A percentile compares a stretch with the other conserved stretches of the same genome.
Evolutionary conservation across 306 rosid genomes (phyloP).

Genomic region (Rosa rugosa): DNA sequence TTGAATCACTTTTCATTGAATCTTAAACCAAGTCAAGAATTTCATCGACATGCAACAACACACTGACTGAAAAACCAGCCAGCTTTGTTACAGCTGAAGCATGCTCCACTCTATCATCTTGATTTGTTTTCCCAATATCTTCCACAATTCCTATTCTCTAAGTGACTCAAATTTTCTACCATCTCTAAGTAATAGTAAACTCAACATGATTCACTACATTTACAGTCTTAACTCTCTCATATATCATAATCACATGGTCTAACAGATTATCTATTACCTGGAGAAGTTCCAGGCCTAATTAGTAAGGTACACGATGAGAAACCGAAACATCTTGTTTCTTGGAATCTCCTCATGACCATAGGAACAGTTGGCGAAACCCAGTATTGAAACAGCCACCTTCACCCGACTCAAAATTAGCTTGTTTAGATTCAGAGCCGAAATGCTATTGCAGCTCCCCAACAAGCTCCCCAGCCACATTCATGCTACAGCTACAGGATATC

Average conservation of each 20-base stretch:
- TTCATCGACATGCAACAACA: slow-evolving; percentile 40
- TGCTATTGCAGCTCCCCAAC: slow-evolving; percentile 31
- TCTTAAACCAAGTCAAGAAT: neutral
- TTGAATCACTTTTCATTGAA: neutral
- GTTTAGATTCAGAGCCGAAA: slow-evolving; percentile 31
- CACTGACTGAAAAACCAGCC: slow-evolving; percentile 50
- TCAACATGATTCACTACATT: slow-evolving; percentile 8
- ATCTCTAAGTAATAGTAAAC: slow-evolving; percentile 13
- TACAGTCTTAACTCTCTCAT: slow-evolving; percentile 21
- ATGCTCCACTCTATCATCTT: slow-evolving; percentile 8
- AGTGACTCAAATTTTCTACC: slow-evolving; percentile 5
- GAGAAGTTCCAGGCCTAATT: slow-evolving; percentile 59
- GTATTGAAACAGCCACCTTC: slow-evolving; percentile 77
- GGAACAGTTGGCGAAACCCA: slow-evolving; percentile 48
- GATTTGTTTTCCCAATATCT: neutral
- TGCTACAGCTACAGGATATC: slow-evolving; percentile 22
- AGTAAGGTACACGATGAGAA: slow-evolving; percentile 85
- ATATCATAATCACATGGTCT: slow-evolving; percentile 39
- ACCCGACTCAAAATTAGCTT: slow-evolving; percentile 19
- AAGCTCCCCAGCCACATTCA: slow-evolving; percentile 31
- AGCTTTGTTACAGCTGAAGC: neutral
- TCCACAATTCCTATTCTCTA: slow-evolving; percentile 15
- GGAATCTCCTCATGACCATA: slow-evolving; percentile 27
- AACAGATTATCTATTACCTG: slow-evolving; percentile 48
- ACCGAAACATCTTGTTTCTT: slow-evolving; percentile 62